These are phyloP conservation scores for Myriosclerotinia curreyana DNA, from an alignment of 2,329 filamentous ascomycete genomes.

Conservation along the genomic window DNA sequence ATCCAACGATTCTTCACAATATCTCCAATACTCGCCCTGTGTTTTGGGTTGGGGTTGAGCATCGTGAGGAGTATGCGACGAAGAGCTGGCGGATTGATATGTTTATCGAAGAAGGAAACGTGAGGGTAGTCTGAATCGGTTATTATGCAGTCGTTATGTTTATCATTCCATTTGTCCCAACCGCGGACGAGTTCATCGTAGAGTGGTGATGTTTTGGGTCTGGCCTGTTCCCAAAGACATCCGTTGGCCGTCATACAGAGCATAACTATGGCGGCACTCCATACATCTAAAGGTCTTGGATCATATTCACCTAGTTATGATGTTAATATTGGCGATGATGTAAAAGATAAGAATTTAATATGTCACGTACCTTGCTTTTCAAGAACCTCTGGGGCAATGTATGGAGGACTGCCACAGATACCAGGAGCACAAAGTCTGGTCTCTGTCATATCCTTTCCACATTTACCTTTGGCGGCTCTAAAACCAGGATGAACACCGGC, in stretches of 20 bases:
- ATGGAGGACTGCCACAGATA: slow-evolving; percentile 80
- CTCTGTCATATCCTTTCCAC: slow-evolving; percentile 68
- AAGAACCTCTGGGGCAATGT: slow-evolving; percentile 83
- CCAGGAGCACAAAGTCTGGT: slow-evolving; percentile 71
- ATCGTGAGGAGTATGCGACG: slow-evolving; percentile 73
- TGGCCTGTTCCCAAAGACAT: slow-evolving; percentile 71
- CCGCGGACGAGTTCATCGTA: slow-evolving; percentile 64
- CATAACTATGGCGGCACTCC: slow-evolving; percentile 82
- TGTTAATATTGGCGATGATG: slow-evolving; percentile 15
- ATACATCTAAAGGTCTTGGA: slow-evolving; percentile 77
- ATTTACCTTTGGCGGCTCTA: slow-evolving; percentile 68
- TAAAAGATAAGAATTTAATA: background rate
- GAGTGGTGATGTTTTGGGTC: slow-evolving; percentile 46
- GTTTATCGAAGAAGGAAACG: slow-evolving; percentile 61
- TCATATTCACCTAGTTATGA: slow-evolving; percentile 55
- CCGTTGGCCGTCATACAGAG: slow-evolving; percentile 71
- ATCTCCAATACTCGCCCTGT: slow-evolving; percentile 66
- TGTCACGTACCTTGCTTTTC: slow-evolving; percentile 53
- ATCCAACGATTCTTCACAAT: slow-evolving; percentile 70
- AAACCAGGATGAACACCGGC: slow-evolving; percentile 76
- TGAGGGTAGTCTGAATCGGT: slow-evolving; percentile 63
- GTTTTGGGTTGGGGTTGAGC: slow-evolving; percentile 73
- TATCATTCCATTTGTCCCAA: slow-evolving; percentile 66
- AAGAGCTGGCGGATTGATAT: slow-evolving; percentile 63
- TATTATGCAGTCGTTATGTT: slow-evolving; percentile 48